phyloP scores from a whole-genome alignment of 306 rosid genomes.

The Cyamopsis tetragonoloba region DNA sequence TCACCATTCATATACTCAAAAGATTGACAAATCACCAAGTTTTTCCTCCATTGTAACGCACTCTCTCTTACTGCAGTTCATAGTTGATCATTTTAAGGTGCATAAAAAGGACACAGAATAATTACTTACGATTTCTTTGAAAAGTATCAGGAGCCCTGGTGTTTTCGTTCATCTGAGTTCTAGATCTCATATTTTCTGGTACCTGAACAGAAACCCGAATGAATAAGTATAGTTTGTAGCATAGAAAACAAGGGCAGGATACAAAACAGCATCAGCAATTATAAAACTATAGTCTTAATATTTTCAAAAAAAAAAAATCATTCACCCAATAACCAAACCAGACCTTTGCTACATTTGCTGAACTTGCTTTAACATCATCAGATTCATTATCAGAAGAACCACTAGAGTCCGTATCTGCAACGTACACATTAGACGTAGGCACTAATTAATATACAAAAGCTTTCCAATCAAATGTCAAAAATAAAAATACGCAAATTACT shows the following conservation, averaged over 20 bases:
- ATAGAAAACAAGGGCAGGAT: background rate
- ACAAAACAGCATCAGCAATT: slow-evolving; percentile 18
- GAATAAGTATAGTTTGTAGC: background rate
- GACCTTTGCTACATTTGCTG: slow-evolving; percentile 35
- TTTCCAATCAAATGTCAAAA: background rate
- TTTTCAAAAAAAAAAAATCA: background rate
- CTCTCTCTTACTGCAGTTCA: background rate
- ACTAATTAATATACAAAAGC: background rate
- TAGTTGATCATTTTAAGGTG: background rate
- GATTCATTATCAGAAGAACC: slow-evolving; percentile 48
- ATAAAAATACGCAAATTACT: background rate
- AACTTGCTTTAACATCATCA: slow-evolving; percentile 35
- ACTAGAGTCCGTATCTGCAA: slow-evolving; percentile 44
- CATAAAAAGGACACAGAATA: background rate
- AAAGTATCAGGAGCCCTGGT: slow-evolving; percentile 26
- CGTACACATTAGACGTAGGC: background rate
- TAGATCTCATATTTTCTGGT: slow-evolving; percentile 32
- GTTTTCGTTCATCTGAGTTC: slow-evolving; percentile 36
- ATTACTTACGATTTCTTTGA: slow-evolving; percentile 50
- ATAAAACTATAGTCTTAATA: background rate
- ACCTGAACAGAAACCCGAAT: slow-evolving; percentile 32
- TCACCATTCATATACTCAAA: too few species aligned
- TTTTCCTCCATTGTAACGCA: background rate
- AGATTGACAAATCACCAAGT: background rate
- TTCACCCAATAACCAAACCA: background rate